These are phyloP conservation scores for Cladorrhinum sp. DNA, from an alignment of 2,329 filamentous ascomycete species.

Conservation along the genomic window DNA sequence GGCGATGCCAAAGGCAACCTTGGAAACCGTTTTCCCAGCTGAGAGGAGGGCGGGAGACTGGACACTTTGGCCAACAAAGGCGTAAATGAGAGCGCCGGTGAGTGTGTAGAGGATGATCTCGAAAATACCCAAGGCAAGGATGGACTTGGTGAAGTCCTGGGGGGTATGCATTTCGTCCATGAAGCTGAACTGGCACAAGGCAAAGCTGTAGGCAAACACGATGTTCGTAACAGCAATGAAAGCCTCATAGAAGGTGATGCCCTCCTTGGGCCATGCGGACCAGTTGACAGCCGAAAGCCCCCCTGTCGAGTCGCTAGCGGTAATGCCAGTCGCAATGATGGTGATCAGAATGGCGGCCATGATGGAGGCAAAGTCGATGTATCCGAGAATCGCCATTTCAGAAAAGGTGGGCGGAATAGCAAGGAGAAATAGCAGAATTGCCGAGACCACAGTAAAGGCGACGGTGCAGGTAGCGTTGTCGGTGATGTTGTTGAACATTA, in stretches of 20 bases:
- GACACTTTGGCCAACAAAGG: constrained; percentile 62
- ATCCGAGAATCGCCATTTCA: constrained; percentile 48
- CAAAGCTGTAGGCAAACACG: constrained; percentile 64
- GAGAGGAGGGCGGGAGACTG: constrained; percentile 66
- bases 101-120: constrained; percentile 65
- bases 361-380: constrained; percentile 60
- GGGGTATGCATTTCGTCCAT: constrained; percentile 54
- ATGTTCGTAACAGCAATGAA: constrained; percentile 67
- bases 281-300: constrained; percentile 33
- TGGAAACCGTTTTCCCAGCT: constrained; percentile 55
- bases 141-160: constrained; percentile 48
- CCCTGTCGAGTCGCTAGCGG: constrained; percentile 27
- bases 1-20: constrained; percentile 67
- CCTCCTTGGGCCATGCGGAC: constrained; percentile 45
- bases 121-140: constrained; percentile 59
- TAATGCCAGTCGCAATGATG: constrained; percentile 62
- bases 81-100: constrained; percentile 65
- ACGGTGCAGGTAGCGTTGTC: constrained; percentile 49
- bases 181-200: constrained; percentile 51
- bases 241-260: constrained; percentile 49
- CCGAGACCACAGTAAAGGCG: constrained; percentile 45
- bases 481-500: constrained; percentile 65
- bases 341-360: constrained; percentile 61
- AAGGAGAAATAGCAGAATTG: constrained; percentile 44
- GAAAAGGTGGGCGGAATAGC: constrained; percentile 48